Base-by-base conservation (phyloP, 345 rosid species). In the Linum lewisii region DNA sequence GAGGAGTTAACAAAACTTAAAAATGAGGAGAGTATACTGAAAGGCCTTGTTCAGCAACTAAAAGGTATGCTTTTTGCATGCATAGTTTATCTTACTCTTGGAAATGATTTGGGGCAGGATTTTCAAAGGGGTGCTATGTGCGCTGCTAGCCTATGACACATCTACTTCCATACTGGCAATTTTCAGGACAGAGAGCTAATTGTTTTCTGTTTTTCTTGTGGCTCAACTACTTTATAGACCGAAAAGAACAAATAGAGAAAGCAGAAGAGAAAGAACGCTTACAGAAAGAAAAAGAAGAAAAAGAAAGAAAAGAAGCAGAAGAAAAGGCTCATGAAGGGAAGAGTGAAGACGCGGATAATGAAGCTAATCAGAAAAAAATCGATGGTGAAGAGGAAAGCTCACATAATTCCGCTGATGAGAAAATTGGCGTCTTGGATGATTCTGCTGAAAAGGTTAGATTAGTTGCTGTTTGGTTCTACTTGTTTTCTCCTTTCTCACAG, bases 231-330 rank as follows among this genome's bases (percentile, higher is more conserved):
- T 26, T 52, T 73, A 36, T 77, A 94, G 99, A 84, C 20, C 86
- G 59, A 54, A 94, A 90, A 73, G 97, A 90, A 75, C 84, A 71
- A 62, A 84, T 94, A 69, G 97, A 94, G 67, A 85, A 80, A 69
- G 79, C 77, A 42, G 97, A 94, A 77, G 90, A 90, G 77, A 84
- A 78, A 74, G 88, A 79, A 60, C 83, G 78, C 24, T 37, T 78
- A 50, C 83, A 78, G 65, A 87, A 78, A 79, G 97, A 87, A 74
- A 82, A 86, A 56, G 91, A 85, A 75, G 91, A 83, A 70, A 82
- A 73, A 61, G 83, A 80, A 65, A 77, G 68, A 63, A 82, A 77
- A 72, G 90, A 84, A 68, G 87, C 93, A 51, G 97, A 82, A 67
- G 77, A 77, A 73, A 81, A 79, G 29, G 77, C 78, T 63, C 67